Evolutionary conservation across 2,329 filamentous ascomycete genomes (phyloP), one percentile per base, ranked within the genome.

Genomic region (Dactylonectria macrodidyma): DNA sequence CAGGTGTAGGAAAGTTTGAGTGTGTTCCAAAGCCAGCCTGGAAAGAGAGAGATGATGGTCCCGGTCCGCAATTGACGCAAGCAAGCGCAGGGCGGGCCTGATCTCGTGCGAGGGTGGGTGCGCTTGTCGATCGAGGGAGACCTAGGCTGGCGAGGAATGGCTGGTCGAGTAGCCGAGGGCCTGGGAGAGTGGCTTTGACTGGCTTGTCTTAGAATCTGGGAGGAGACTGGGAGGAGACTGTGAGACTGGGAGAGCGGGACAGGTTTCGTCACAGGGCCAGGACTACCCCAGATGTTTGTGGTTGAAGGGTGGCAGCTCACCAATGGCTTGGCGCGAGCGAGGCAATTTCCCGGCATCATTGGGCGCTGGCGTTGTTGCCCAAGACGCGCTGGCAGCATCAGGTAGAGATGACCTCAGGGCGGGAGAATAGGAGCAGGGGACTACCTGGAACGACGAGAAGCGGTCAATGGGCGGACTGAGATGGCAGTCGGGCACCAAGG

Each of bases 311-410:
- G 71, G 68, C 66, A 75, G 57, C 66, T 71, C 50, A 54, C 65
- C 68, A 60, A 71, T 59, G 63, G 57, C 59, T 73, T 71, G 67
- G 71, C 54, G 62, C 58, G 61, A 59, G 62, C 69, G 52, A 75
- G 67, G 59, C 64, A 69, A 72, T 73, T 73, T 72, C 59, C 66
- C 65, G 71, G 74, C 72, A 77, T 68, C 74, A 74, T 79, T 78
- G 75, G 78, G 77, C 76, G 71, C 68, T 74, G 71, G 73, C 74
- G 73, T 78, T 80, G 77, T 78, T 79, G 78, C 77, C 78, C 77
- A 78, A 76, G 75, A 59, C 73, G 70, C 65, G 73, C 69, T 74
- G 74, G 70, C 71, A 73, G 70, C 68, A 64, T 74, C 74, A 75
- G 75, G 73, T 77, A 74, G 70, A 75, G 71, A 71, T 72, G 74